Conservation (phyloP, 441 rosid species). For the Pelargonium cotyledonis region DNA sequence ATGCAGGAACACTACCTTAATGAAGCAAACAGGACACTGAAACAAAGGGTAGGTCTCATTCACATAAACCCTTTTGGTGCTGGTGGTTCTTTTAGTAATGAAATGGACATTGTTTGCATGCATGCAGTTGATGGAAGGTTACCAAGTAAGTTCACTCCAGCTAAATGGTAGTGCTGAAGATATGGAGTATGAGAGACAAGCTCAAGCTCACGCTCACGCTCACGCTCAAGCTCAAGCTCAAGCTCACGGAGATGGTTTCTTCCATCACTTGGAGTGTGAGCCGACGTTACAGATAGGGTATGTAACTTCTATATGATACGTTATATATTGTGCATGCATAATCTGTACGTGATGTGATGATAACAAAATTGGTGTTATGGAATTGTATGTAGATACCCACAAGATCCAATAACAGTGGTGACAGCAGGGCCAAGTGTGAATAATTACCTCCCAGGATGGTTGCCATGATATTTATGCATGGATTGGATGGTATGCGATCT, state of each 20-base stretch:
- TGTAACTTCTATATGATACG: neutral
- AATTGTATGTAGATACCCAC: slow-evolving; percentile 45
- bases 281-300: slow-evolving; percentile 94
- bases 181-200: slow-evolving; percentile 43
- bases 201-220: slow-evolving; percentile 20
- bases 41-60: slow-evolving; percentile 55
- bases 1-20: slow-evolving; percentile 68
- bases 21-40: slow-evolving; percentile 70
- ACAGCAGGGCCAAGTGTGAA: slow-evolving; percentile 75
- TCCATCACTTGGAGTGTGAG: slow-evolving; percentile 77
- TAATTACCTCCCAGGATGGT: slow-evolving; percentile 88
- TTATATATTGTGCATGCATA: too few relatives aligned
- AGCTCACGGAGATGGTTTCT: slow-evolving; percentile 61
- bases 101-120: slow-evolving; percentile 22
- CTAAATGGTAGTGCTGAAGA: slow-evolving; percentile 58
- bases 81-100: too few relatives aligned
- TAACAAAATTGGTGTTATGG: too few relatives aligned
- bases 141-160: slow-evolving; percentile 63
- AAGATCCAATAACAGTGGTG: slow-evolving; percentile 45
- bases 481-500: too few relatives aligned
- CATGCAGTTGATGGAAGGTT: slow-evolving; percentile 89
- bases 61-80: neutral
- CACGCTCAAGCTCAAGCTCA: too few relatives aligned
- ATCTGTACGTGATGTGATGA: too few relatives aligned
- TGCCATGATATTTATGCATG: slow-evolving; percentile 39